Percentiles rank a stretch among this genome's conserved stretches.
Conservation (phyloP, 108 stramenopile genomes). For the Aureococcus anophagefferens region DNA sequence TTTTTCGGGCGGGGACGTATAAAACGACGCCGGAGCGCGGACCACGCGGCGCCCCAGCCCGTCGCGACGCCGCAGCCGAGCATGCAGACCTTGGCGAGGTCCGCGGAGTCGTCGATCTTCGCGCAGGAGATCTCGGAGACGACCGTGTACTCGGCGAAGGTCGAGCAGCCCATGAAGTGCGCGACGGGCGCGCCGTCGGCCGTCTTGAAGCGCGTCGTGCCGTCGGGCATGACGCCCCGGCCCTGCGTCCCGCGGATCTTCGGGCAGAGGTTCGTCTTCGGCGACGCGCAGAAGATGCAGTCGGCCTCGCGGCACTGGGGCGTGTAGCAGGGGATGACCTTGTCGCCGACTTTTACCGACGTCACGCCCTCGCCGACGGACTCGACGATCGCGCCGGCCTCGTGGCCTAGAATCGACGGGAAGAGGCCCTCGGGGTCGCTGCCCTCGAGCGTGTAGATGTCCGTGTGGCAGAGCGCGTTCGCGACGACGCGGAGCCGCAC, state of each 20-base stretch:
- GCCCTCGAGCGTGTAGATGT: constrained; percentile 37
- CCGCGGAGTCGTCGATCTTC: constrained; percentile 54
- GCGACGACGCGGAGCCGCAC: constrained; percentile 50
- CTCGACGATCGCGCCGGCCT: constrained; percentile 68
- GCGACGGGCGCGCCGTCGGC: constrained; percentile 52
- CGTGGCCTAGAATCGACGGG: constrained; percentile 73
- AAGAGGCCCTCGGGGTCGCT: constrained; percentile 62
- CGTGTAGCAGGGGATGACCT: constrained; percentile 75
- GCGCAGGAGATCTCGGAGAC: constrained; percentile 73
- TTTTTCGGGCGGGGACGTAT: no score
- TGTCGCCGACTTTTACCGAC: constrained; percentile 67
- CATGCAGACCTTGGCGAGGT: constrained; percentile 68
- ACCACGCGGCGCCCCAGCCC: constrained; percentile 68
- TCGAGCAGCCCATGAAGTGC: constrained; percentile 79
- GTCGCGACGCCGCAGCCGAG: constrained; percentile 80
- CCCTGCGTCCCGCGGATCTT: constrained; percentile 57
- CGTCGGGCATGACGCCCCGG: constrained; percentile 67
- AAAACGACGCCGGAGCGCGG: no score
- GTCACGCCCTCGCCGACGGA: constrained; percentile 68
- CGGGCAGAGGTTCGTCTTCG: constrained; percentile 85
- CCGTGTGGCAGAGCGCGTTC: constrained; percentile 43
- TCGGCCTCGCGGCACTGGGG: constrained; percentile 55
- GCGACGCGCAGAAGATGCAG: constrained; percentile 74
- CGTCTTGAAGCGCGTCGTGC: constrained; percentile 38
- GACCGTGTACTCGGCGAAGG: constrained; percentile 75